Evolutionary conservation across 192 early-diverging fungal genomes (phyloP).

Genomic region (Coemansia pectinata): DNA sequence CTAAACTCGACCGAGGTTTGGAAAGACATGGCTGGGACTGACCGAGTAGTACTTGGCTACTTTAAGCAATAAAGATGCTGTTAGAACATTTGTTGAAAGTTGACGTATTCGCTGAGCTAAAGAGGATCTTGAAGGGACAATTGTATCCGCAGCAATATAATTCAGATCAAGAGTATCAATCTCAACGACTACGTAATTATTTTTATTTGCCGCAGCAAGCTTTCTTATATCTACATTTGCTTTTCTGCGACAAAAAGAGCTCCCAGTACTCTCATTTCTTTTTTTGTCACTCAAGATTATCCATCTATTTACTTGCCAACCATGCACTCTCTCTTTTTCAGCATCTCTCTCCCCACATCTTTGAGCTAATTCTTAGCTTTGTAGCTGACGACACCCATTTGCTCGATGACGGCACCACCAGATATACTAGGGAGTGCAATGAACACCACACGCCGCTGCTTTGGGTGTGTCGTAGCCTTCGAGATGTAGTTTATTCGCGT

Average conservation of each 20-base stretch:
- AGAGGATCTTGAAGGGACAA: no score
- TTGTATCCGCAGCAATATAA: neutral
- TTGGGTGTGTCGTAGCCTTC: neutral
- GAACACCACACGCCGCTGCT: neutral
- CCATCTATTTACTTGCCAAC: neutral
- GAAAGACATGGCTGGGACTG: slow-evolving; percentile 76
- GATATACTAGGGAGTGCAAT: neutral
- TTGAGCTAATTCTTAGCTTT: neutral
- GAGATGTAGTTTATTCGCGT: neutral
- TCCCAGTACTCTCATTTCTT: neutral
- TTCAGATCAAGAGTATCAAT: neutral
- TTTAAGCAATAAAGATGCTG: slow-evolving; percentile 1
- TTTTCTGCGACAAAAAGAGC: neutral
- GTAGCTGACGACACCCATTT: neutral
- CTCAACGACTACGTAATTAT: neutral
- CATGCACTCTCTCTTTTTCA: neutral
- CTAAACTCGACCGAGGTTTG: slow-evolving; percentile 65
- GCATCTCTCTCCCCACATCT: neutral
- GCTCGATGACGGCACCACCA: neutral
- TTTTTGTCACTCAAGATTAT: neutral
- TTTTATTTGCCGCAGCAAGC: neutral
- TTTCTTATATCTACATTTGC: neutral
- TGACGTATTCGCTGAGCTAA: neutral
- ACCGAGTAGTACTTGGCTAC: slow-evolving; percentile 64
- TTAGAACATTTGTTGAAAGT: neutral